Conservation (phyloP, 1,284 basidiomycete species). For the Leccinum angustisporum region DNA sequence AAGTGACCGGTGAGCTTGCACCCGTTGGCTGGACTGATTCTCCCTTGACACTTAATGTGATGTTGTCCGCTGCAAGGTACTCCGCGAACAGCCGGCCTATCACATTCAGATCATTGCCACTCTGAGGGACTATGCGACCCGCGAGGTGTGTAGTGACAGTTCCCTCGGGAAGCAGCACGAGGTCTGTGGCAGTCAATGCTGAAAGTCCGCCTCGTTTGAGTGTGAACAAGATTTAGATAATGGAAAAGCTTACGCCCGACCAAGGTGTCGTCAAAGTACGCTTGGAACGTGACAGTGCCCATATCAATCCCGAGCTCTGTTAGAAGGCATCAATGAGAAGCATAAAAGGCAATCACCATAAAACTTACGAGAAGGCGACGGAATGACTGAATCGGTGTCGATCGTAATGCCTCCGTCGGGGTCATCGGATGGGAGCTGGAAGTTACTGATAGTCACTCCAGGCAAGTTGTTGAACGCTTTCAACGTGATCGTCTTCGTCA, state of each 20-base stretch:
- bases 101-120: slow-evolving; percentile 49
- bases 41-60: slow-evolving; percentile 61
- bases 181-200: slow-evolving; percentile 51
- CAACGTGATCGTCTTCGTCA: slow-evolving; percentile 66
- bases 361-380: slow-evolving; percentile 62
- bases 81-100: slow-evolving; percentile 69
- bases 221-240: background rate
- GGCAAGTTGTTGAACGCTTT: slow-evolving; percentile 73
- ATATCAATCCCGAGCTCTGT: slow-evolving; percentile 72
- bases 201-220: slow-evolving; percentile 10
- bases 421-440: slow-evolving; percentile 64
- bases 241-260: slow-evolving; percentile 52
- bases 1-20: slow-evolving; percentile 50
- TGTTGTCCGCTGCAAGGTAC: slow-evolving; percentile 66
- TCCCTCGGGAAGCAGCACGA: slow-evolving; percentile 55
- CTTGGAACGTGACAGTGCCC: slow-evolving; percentile 66
- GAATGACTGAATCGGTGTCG: slow-evolving; percentile 65
- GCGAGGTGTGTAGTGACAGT: slow-evolving; percentile 53
- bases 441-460: slow-evolving; percentile 69
- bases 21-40: slow-evolving; percentile 62
- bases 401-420: slow-evolving; percentile 71
- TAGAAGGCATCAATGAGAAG: background rate
- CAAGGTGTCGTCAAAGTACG: slow-evolving; percentile 53
- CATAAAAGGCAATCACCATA: background rate
- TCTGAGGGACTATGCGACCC: slow-evolving; percentile 66